Percentiles rank a stretch among this genome's conserved stretches.
phyloP scores from a whole-genome alignment of 768 basidiomycete genomes.

The Suillus placidus region DNA sequence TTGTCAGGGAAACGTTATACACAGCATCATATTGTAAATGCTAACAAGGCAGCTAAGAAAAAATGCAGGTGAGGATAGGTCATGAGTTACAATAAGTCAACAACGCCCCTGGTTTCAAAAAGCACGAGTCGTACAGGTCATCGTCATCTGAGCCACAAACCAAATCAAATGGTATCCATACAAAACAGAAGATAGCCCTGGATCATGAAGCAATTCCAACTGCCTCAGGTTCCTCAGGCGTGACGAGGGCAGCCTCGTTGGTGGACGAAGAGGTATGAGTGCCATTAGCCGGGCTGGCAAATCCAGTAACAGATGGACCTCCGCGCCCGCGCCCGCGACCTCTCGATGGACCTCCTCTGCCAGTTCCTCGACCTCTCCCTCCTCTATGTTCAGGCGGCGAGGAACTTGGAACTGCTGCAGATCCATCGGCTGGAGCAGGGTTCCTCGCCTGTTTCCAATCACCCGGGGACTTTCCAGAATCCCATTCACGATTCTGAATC shows the following conservation, averaged over 20 bases:
- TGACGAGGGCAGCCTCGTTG: not conserved
- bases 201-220: slow-evolving; percentile 8
- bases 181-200: not conserved
- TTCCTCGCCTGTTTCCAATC: slow-evolving; percentile 22
- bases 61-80: slow-evolving; percentile 2
- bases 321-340: slow-evolving; percentile 43
- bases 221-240: slow-evolving; percentile 2
- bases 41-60: not conserved
- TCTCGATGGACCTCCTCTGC: slow-evolving; percentile 34
- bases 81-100: slow-evolving; percentile 11
- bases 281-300: not conserved
- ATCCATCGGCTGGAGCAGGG: slow-evolving; percentile 11
- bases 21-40: not conserved
- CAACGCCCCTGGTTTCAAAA: slow-evolving; percentile 9
- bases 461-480: slow-evolving; percentile 61
- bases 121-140: not conserved
- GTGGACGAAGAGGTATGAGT: slow-evolving; percentile 1
- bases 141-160: not conserved
- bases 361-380: slow-evolving; percentile 34
- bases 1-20: slow-evolving; percentile 2
- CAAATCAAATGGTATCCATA: slow-evolving; percentile 7
- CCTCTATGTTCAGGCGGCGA: slow-evolving; percentile 24
- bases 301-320: slow-evolving; percentile 15
- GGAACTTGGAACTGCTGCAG: slow-evolving; percentile 11
- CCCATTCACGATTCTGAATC: slow-evolving; percentile 80